Percentiles rank a stretch among this genome's conserved stretches.
Conservation (phyloP, 441 rosid genomes). For the Eutrema salsugineum region DNA sequence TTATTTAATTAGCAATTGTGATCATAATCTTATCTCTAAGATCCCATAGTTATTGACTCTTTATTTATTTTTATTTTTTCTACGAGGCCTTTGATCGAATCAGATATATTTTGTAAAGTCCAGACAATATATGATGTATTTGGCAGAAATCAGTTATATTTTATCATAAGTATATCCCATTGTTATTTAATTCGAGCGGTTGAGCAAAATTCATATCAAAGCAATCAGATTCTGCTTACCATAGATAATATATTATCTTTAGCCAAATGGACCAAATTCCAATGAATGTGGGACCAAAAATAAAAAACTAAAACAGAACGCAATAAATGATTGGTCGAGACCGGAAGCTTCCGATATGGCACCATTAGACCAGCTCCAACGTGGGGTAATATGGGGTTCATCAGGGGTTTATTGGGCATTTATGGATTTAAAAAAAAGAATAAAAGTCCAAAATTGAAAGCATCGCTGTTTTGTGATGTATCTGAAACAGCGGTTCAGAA, state of each 20-base stretch:
- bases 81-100: background rate
- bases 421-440: too few relatives aligned
- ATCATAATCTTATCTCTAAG: slow-evolving; percentile 24
- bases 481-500: too few relatives aligned
- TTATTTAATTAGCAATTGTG: slow-evolving; percentile 3
- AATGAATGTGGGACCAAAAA: slow-evolving; percentile 14
- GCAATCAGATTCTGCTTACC: slow-evolving; percentile 36
- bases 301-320: background rate
- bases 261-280: slow-evolving; percentile 9
- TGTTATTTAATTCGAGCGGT: slow-evolving; percentile 27
- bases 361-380: too few relatives aligned
- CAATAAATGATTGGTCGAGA: slow-evolving; percentile 21
- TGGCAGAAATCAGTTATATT: slow-evolving; percentile 14
- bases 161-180: background rate
- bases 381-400: too few relatives aligned
- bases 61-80: background rate
- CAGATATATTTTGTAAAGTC: background rate
- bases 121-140: slow-evolving; percentile 7
- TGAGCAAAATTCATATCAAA: slow-evolving; percentile 12
- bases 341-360: slow-evolving; percentile 14
- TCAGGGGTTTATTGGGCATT: too few relatives aligned
- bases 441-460: too few relatives aligned
- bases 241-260: slow-evolving; percentile 4
- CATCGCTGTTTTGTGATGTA: too few relatives aligned
- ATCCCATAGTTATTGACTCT: slow-evolving; percentile 1